Conservation (phyloP, 345 rosid species). For the Murraya paniculata region DNA sequence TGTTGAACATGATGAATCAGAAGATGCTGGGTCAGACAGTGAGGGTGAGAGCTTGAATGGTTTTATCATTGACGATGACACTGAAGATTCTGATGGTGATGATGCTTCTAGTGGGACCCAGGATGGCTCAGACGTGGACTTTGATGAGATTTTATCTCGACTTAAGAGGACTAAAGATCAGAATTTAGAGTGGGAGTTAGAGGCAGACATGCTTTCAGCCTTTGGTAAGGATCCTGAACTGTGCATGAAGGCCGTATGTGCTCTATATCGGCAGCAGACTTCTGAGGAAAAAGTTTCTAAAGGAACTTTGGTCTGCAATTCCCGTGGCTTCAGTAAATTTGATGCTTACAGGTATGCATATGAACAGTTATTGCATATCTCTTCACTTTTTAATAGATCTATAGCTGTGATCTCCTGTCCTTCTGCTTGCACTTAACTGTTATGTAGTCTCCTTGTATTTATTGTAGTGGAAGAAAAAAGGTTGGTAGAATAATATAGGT, state of each 20-base stretch:
- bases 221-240: conserved; percentile 63
- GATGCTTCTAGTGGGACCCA: conserved; percentile 17
- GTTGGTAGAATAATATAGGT: no score
- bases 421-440: no score
- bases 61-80: conserved; percentile 49
- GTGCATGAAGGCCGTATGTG: conserved; percentile 87
- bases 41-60: conserved; percentile 48
- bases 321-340: conserved; percentile 64
- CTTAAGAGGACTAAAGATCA: conserved; percentile 49
- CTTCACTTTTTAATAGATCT: neutral
- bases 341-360: conserved; percentile 58
- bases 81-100: conserved; percentile 24
- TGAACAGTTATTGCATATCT: neutral
- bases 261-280: conserved; percentile 64
- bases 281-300: conserved; percentile 44
- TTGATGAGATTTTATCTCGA: conserved; percentile 35
- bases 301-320: conserved; percentile 38
- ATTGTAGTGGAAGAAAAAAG: no score
- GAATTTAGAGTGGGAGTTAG: conserved; percentile 46
- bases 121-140: conserved; percentile 41
- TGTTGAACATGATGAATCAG: conserved; percentile 38
- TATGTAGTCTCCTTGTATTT: neutral
- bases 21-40: conserved; percentile 38
- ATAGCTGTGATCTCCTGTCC: neutral
- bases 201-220: conserved; percentile 69